Base-by-base conservation (phyloP, 768 basidiomycete genomes). In the Sporobolomyces pararoseus region DNA sequence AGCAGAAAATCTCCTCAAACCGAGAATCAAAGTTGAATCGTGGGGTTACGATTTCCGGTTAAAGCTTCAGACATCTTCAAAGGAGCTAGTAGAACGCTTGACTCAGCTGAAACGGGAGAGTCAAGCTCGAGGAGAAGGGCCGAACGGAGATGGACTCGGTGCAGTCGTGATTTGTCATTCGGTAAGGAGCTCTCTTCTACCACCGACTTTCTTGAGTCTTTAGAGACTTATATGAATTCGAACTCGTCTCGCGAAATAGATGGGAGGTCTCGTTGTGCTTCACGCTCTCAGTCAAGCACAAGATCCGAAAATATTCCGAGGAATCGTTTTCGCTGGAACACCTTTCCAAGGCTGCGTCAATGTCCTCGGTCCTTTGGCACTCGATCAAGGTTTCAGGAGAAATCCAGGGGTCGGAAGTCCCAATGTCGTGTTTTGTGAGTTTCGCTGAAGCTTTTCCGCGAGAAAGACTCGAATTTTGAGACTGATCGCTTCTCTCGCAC, bases 31-130 rank as follows among this genome's bases (percentile, higher is more conserved):
- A 16, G 72, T 73, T 50, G 59, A 68, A 32, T 55, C 65, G 10
- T 73, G 49, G 31, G 75, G 75, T 23, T 76, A 76, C 69, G 75
- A 76, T 49, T 76, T 73, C 68, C 57, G 75, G 0, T 39, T 68
- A 4, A 52, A 54, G 3, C 53, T 75, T 17, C 46, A 47, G 23
- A 61, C 44, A 5, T 32, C 59, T 12, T 68, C 65, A 3, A n/a
- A 27, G 21, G 66, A 67, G 7, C 52, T 65, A 5, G 13, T 70
- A 13, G 31, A 29, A 10, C 7, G 29, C 4, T 53, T 72, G 25
- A 52, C 44, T 14, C 4, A 16, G 29, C 29, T 73, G 25, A 73
- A 73, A 42, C 3, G 7, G 17, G 68, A 69, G 46, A 63, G 61
- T 31, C 27, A 29, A 19, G 37, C 19, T 42, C 29, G 72, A 3